Evolutionary conservation across 2,329 filamentous ascomycete genomes (phyloP).

Genomic region (Incumbomyces delicatus): DNA sequence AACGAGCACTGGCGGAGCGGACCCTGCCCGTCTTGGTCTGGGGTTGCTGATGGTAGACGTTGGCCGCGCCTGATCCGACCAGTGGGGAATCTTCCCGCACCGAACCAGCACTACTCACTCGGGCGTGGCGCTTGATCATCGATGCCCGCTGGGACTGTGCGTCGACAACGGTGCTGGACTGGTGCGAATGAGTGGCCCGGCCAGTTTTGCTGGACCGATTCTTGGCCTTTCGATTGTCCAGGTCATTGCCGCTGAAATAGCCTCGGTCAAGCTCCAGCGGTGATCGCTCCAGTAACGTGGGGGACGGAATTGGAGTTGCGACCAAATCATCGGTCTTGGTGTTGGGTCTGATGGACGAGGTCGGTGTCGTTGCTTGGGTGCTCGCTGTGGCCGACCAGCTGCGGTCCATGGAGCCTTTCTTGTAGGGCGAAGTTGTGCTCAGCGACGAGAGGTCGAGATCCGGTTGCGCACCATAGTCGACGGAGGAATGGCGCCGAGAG

Average conservation of each 20-base stretch:
- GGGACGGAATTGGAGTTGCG: constrained; percentile 23
- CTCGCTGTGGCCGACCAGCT: constrained; percentile 46
- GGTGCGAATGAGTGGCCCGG: constrained; percentile 50
- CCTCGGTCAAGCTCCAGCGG: constrained; percentile 65
- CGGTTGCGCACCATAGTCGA: constrained; percentile 52
- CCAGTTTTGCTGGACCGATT: constrained; percentile 66
- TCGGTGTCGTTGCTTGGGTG: constrained; percentile 24
- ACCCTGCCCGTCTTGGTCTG: constrained; percentile 37
- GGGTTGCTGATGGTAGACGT: constrained; percentile 58
- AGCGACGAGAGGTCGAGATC: constrained; percentile 20
- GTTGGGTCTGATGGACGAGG: constrained; percentile 7
- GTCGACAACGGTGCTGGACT: constrained; percentile 68
- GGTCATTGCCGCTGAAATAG: constrained; percentile 86
- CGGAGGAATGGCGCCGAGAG: constrained; percentile 77
- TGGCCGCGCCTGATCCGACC: constrained; percentile 47
- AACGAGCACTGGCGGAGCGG: constrained; percentile 52
- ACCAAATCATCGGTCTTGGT: constrained; percentile 7
- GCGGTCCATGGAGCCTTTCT: constrained; percentile 50
- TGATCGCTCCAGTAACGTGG: constrained; percentile 24
- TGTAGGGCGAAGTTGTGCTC: constrained; percentile 37
- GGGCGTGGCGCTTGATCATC: constrained; percentile 61
- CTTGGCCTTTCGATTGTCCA: constrained; percentile 59
- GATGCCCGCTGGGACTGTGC: constrained; percentile 60
- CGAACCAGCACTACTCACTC: constrained; percentile 71
- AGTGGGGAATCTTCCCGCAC: constrained; percentile 46